A percentile compares a stretch with the other conserved stretches of the same genome.
Evolutionary conservation across 495 filamentous ascomycete species (phyloP).

Genomic region (Neurospora terricola): DNA sequence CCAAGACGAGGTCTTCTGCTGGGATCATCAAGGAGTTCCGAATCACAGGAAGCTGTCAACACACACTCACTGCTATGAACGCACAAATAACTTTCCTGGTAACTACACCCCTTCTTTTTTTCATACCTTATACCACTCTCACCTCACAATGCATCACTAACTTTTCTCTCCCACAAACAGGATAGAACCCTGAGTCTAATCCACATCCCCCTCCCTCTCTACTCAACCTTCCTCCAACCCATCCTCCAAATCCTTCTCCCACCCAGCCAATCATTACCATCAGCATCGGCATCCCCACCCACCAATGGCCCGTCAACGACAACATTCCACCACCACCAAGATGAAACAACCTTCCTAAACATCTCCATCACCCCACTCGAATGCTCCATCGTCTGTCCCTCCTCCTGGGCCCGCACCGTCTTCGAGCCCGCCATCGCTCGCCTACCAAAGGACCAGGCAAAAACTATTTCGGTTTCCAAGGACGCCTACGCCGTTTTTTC

Average conservation of each 20-base stretch:
- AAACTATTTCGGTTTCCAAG: constrained; percentile 58
- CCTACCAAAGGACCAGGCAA: constrained; percentile 34
- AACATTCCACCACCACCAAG: constrained; percentile 36
- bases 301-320: no score
- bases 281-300: neutral
- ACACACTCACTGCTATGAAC: constrained; percentile 31
- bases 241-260: constrained; percentile 79
- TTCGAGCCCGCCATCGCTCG: constrained; percentile 60
- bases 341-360: constrained; percentile 62
- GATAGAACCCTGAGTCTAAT: constrained; percentile 81
- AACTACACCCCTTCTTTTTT: constrained; percentile 15
- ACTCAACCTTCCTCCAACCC: constrained; percentile 70
- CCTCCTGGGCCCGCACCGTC: constrained; percentile 55
- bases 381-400: constrained; percentile 84
- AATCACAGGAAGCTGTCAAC: neutral
- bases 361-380: constrained; percentile 87
- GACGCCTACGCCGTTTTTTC: constrained; percentile 84
- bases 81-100: constrained; percentile 49
- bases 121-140: neutral
- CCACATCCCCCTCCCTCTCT: constrained; percentile 79
- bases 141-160: neutral
- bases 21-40: neutral
- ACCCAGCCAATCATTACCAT: constrained; percentile 25
- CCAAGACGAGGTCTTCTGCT: neutral
- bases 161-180: constrained; percentile 33